These are phyloP conservation scores for Zoysia pacifica DNA, from an alignment of 176 grass and related monocot species.

Conservation along the genomic window DNA sequence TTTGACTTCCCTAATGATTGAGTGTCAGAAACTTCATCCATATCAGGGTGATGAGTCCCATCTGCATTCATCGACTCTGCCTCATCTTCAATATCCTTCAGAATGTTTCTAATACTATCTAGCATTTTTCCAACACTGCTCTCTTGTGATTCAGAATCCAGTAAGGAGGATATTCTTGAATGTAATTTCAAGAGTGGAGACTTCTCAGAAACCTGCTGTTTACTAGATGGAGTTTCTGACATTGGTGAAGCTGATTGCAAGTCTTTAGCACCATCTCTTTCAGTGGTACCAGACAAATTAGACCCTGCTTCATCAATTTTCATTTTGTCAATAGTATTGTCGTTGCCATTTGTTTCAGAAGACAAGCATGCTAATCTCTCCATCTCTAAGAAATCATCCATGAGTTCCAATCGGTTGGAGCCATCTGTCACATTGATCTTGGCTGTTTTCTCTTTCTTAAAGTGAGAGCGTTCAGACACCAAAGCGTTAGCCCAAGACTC, in stretches of 20 bases:
- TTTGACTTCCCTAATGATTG: slow-evolving; percentile 43
- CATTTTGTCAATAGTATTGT: slow-evolving; percentile 50
- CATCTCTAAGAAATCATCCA: slow-evolving; percentile 99
- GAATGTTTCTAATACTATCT: slow-evolving; percentile 68
- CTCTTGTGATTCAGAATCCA: slow-evolving; percentile 62
- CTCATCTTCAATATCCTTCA: slow-evolving; percentile 86
- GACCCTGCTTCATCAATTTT: slow-evolving; percentile 59
- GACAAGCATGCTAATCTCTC: slow-evolving; percentile 84
- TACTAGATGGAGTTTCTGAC: slow-evolving; percentile 53
- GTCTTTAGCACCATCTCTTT: slow-evolving; percentile 54
- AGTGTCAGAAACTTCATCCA: slow-evolving; percentile 37
- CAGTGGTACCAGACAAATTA: slow-evolving; percentile 45
- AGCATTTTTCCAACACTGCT: slow-evolving; percentile 64
- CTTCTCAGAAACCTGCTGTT: slow-evolving; percentile 39
- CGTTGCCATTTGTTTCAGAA: slow-evolving; percentile 58
- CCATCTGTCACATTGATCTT: slow-evolving; percentile 60
- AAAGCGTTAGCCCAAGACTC: slow-evolving; percentile 87
- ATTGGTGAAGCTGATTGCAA: slow-evolving; percentile 32
- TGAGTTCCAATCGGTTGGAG: slow-evolving; percentile 77
- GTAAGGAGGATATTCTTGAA: slow-evolving; percentile 72
- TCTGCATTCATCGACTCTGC: slow-evolving; percentile 46
- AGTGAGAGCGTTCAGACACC: slow-evolving; percentile 76
- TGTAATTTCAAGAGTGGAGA: slow-evolving; percentile 62
- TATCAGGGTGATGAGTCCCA: slow-evolving; percentile 27
- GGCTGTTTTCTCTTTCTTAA: slow-evolving; percentile 81